Base-by-base conservation (phyloP, 2,329 filamentous ascomycete genomes). In the Pseudogymnoascus destructans region DNA sequence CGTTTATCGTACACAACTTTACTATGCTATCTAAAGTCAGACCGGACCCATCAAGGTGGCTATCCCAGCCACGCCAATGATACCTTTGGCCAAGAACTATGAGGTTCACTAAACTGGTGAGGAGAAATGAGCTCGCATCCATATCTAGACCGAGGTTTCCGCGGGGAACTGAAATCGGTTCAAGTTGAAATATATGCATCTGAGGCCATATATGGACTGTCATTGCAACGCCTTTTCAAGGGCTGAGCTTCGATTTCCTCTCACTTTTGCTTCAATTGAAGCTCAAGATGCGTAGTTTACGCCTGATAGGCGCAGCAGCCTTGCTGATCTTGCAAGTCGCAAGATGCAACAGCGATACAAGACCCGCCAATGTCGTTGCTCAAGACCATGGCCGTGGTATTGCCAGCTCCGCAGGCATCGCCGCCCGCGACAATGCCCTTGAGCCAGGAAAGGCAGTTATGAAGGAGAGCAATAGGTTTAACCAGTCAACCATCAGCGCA, bases 111-210 rank as follows among this genome's bases (percentile, higher is more conserved):
- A 32, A 30, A 7, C 15, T n/a, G 46, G 38, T 30, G 46, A 52
- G 46, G 46, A 30, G 46, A 30, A 15, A n/a, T 30, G 46, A 52
- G 46, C 25, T 30, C 5, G 9, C 25, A 3, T n/a, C 30, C 46
- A 52, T 30, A 52, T 52, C 23, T 30, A 11, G n/a, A 32, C 46
- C 46, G 46, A 52, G 9, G 25, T 30, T 52, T 52, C 46, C 46
- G 25, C 13, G 25, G 25, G 10, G 7, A 30, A 17, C n/a, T 19
- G 46, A 52, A 27, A 17, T 30, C 46, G 13, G 15, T 15, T 27
- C 21, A 52, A 52, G 46, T 52, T 52, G 25, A 52, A 52, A 52
- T 52, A 52, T 10, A 52, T 49, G 7, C 21, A 21, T 49, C 42
- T 49, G 21, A 46, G 19, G 21, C 13, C 40, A 46, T 46, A 25